phyloP scores from a whole-genome alignment of 495 filamentous ascomycete genomes.

The Lepidopterella palustris region DNA sequence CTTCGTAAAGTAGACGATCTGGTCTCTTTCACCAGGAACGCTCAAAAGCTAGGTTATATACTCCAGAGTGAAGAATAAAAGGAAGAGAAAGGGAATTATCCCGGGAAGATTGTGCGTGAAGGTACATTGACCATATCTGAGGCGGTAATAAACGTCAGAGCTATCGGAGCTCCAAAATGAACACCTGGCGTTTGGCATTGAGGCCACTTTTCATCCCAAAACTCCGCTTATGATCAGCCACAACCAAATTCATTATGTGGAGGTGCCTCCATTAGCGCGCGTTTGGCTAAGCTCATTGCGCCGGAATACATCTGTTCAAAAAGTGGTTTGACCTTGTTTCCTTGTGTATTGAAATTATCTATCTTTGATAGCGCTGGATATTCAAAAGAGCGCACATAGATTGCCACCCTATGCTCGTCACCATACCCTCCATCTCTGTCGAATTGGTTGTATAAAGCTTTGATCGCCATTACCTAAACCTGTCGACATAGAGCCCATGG shows the following conservation, averaged over 20 bases:
- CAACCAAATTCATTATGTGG: not conserved
- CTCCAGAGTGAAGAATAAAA: conserved; percentile 1
- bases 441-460: too few relatives aligned
- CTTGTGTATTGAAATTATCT: not conserved
- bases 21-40: too few relatives aligned
- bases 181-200: conserved; percentile 20
- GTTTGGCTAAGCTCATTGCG: not conserved
- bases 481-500: too few relatives aligned
- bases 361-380: not conserved
- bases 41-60: too few relatives aligned
- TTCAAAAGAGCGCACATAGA: too few relatives aligned
- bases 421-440: too few relatives aligned
- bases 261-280: not conserved
- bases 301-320: not conserved
- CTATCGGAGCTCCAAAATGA: conserved; percentile 8
- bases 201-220: conserved; percentile 21
- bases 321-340: not conserved
- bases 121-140: not conserved
- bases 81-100: conserved; percentile 16
- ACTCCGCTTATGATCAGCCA: not conserved
- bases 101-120: not conserved
- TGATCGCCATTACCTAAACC: too few relatives aligned
- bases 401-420: too few relatives aligned
- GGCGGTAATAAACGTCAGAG: conserved; percentile 12
- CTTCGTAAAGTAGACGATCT: not conserved